phyloP scores from a whole-genome alignment of 306 rosid genomes.

The Acacia crassicarpa region DNA sequence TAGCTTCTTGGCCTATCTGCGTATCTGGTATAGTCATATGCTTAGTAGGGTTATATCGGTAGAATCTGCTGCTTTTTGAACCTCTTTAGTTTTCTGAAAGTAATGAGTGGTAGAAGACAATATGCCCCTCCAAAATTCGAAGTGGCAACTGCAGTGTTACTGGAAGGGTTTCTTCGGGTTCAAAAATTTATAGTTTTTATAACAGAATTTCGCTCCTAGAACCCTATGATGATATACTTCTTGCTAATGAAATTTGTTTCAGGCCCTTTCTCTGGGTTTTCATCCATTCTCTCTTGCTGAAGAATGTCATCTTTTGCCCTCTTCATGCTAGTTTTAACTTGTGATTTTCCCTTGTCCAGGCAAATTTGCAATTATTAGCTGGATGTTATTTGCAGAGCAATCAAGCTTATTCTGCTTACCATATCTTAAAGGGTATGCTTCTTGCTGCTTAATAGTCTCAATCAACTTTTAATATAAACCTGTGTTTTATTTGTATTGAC shows the following conservation, averaged over 20 bases:
- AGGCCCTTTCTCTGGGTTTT: slow-evolving; percentile 3
- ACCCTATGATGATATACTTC: slow-evolving; percentile 17
- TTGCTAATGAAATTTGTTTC: slow-evolving; percentile 29
- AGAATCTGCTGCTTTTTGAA: not conserved
- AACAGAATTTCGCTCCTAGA: not conserved
- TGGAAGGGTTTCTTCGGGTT: slow-evolving; percentile 1
- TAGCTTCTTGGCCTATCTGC: slow-evolving; percentile 12
- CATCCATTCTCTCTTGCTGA: slow-evolving; percentile 5
- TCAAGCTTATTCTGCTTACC: slow-evolving; percentile 88
- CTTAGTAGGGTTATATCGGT: slow-evolving; percentile 24
- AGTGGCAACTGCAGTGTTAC: slow-evolving; percentile 7
- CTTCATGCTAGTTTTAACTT: slow-evolving; percentile 4
- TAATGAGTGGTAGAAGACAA: not conserved
- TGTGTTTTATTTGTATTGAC: slow-evolving; percentile 1
- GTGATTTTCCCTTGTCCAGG: slow-evolving; percentile 47
- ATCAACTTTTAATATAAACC: slow-evolving; percentile 2
- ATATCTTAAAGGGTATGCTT: slow-evolving; percentile 81
- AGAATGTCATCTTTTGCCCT: slow-evolving; percentile 11
- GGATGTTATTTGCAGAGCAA: slow-evolving; percentile 82
- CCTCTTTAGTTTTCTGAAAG: not conserved
- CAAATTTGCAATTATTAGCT: slow-evolving; percentile 85
- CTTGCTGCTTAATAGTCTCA: slow-evolving; percentile 16
- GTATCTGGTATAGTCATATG: not conserved
- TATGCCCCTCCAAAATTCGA: slow-evolving; percentile 10
- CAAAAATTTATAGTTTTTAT: not conserved